These are phyloP conservation scores for Pichia sp. DNA, from an alignment of 1,139 yeast species.

Conservation along the genomic window DNA sequence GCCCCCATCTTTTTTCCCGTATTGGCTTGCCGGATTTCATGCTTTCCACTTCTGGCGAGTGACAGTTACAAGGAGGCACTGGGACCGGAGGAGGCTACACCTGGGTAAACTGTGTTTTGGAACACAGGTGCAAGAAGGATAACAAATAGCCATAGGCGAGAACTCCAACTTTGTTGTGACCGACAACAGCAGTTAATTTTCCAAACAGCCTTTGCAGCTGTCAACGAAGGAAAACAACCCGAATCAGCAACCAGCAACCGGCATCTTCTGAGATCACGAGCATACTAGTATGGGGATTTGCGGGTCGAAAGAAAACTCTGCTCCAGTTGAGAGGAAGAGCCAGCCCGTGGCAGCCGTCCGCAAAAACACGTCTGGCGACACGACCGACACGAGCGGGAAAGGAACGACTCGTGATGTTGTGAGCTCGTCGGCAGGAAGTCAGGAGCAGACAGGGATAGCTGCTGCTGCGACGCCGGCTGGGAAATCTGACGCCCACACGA, in stretches of 20 bases:
- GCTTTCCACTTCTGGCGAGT: not conserved
- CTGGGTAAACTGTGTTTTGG: too few species aligned
- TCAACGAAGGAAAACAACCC: too few species aligned
- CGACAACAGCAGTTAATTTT: too few species aligned
- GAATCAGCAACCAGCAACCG: too few species aligned
- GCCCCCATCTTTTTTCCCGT: not conserved
- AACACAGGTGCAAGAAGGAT: too few species aligned
- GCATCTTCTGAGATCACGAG: too few species aligned
- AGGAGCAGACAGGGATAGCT: not conserved
- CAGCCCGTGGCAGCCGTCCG: not conserved
- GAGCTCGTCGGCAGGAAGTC: not conserved
- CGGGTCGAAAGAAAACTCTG: conserved; percentile 7
- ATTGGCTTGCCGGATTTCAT: not conserved
- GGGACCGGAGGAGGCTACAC: too few species aligned
- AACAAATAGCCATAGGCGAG: too few species aligned
- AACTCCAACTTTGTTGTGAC: too few species aligned
- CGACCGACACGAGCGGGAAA: conserved; percentile 2
- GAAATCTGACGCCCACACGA: not conserved
- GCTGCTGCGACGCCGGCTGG: not conserved
- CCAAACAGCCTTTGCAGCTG: too few species aligned
- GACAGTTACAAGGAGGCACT: too few species aligned
- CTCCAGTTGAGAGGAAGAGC: not conserved
- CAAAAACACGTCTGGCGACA: not conserved
- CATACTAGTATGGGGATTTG: conserved; percentile 10
- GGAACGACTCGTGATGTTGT: not conserved